Evolutionary conservation across 768 basidiomycete genomes (phyloP).

Genomic region (Phlebiopsis flavidoalba): DNA sequence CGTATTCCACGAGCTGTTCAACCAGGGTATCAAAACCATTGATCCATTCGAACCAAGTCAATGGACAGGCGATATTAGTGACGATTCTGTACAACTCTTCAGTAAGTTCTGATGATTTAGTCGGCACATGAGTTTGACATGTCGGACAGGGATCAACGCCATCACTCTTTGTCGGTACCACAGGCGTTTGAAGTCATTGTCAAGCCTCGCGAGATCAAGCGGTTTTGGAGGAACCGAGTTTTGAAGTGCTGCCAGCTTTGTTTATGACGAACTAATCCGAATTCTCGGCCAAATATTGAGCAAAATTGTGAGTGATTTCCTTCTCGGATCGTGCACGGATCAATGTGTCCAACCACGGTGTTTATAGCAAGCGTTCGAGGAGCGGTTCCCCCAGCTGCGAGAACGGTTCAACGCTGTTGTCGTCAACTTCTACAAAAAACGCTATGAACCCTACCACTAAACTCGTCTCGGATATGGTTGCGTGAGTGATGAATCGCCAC

Average conservation of each 20-base stretch:
- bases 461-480: constrained; percentile 87
- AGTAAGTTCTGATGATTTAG: constrained; percentile 38
- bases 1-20: constrained; percentile 98
- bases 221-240: constrained; percentile 90
- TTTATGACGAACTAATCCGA: constrained; percentile 96
- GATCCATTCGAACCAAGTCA: constrained; percentile 99
- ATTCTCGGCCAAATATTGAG: constrained; percentile 87
- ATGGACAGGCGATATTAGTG: constrained; percentile 97
- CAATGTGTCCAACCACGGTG: too few relatives aligned
- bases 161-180: constrained; percentile 92
- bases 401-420: constrained; percentile 96
- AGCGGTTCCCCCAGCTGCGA: constrained; percentile 91
- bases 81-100: constrained; percentile 97
- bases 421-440: constrained; percentile 93
- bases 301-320: constrained; percentile 71
- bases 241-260: constrained; percentile 92
- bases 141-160: constrained; percentile 84
- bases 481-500: constrained; percentile 43
- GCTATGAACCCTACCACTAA: constrained; percentile 94
- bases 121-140: not conserved
- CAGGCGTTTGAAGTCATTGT: constrained; percentile 98
- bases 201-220: constrained; percentile 98
- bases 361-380: constrained; percentile 87
- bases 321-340: too few relatives aligned
- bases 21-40: constrained; percentile 91